Evolutionary conservation across 2,329 filamentous ascomycete species (phyloP), one percentile per base, ranked within the genome.

Genomic region (Sporothrix mexicana): DNA sequence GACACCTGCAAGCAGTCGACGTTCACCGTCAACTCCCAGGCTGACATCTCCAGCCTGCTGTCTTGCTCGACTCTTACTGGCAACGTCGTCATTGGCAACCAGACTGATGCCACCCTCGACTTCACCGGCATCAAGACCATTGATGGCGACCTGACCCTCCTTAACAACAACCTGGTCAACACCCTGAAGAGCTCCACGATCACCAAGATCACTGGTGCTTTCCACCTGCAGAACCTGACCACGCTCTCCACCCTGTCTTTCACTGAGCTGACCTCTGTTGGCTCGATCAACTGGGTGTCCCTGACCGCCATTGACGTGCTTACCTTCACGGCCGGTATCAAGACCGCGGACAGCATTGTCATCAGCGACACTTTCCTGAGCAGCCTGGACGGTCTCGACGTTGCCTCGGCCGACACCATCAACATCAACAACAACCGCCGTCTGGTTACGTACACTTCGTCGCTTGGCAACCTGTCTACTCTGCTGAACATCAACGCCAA

Each of bases 351-450:
- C 76, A 87, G 84, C 75, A 88, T 99, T 77, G 83, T 85, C 77
- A 95, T 99, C 81, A 88, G 90, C 83, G 96, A 99, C 86, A 99
- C 96, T 69, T 90, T 91, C 82, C 88, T 99, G 77, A 88, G 85
- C 81, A 90, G 88, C 76, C 88, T 99, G 74, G 86, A 91, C 77
- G 94, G 94, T 79, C 92, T 99, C 81, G 92, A 94, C 81, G 87
- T 98, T 76, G 83, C 89, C 76, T 87, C 87, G n/a, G 91, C 94
- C 71, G 87, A 88, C 73, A 86, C 85, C 77, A 88, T 99, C 81
- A 86, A 93, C 81, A 92, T 99, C 83, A 92, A 93, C 88, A 97
- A 97, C 91, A 98, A 98, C 90, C 85, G 85, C 75, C 91, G 92
- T 80, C 87, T 99, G 78, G 89, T 88, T 80, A 86, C 85, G 74